Evolutionary conservation across 306 rosid species (phyloP).

Genomic region (Lotus japonicus): DNA sequence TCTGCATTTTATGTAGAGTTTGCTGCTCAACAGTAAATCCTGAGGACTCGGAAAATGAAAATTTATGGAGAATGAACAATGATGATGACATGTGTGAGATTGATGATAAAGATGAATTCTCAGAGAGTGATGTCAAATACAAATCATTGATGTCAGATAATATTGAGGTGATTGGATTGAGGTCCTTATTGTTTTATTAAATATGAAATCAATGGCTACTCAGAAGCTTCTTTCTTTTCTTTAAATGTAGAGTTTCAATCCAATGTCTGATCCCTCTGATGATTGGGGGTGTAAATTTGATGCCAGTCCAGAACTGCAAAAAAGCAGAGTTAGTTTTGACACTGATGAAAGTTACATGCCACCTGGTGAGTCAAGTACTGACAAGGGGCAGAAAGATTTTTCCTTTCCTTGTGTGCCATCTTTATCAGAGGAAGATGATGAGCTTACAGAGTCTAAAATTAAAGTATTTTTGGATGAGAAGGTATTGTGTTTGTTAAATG

Average conservation of each 20-base stretch:
- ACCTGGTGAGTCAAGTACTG: slow-evolving; percentile 33
- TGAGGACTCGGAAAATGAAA: slow-evolving; percentile 35
- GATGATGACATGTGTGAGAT: slow-evolving; percentile 82
- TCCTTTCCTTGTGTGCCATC: slow-evolving; percentile 64
- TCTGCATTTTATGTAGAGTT: slow-evolving; percentile 55
- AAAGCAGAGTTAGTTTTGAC: slow-evolving; percentile 29
- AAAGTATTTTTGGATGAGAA: slow-evolving; percentile 89
- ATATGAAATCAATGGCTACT: background rate
- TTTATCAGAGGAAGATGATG: slow-evolving; percentile 85
- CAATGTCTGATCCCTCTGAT: slow-evolving; percentile 82
- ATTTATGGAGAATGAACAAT: slow-evolving; percentile 50
- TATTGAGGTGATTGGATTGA: slow-evolving; percentile 49
- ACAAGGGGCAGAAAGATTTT: slow-evolving; percentile 47
- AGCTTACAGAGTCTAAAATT: slow-evolving; percentile 89
- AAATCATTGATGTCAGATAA: slow-evolving; percentile 38
- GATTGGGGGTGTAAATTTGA: slow-evolving; percentile 66
- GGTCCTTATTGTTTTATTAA: background rate
- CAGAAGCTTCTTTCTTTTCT: background rate
- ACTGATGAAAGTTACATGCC: slow-evolving; percentile 34
- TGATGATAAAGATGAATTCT: slow-evolving; percentile 57
- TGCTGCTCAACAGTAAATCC: slow-evolving; percentile 40
- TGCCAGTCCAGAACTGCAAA: slow-evolving; percentile 46
- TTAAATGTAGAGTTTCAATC: slow-evolving; percentile 76
- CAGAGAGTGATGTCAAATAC: slow-evolving; percentile 33
- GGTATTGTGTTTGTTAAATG: slow-evolving; percentile 41